Evolutionary conservation across 345 rosid genomes (phyloP), one percentile per base, ranked within the genome.

Genomic region (Punica granatum): DNA sequence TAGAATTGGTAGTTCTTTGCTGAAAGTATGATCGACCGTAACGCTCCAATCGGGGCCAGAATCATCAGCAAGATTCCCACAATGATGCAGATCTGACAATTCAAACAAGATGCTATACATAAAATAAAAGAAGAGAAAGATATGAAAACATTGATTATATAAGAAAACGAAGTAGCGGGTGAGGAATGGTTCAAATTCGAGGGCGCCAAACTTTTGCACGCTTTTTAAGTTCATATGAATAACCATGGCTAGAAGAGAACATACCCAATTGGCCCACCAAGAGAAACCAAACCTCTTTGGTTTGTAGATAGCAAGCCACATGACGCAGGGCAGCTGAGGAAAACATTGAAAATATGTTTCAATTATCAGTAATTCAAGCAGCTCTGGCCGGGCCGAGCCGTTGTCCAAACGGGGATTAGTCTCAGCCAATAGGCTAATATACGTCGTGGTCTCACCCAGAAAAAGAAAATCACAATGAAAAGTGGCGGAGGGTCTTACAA

Each of bases 41-140:
- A 56, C 30, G 86, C 96, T 71, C 98, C 98, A 60, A 93, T 88
- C 0, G 97, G 96, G 10, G 97, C 73, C 48, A 90, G 66, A 49
- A 75, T 72, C 92, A 87, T 87, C 63, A 93, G 66, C 58, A 79
- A 63, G 18, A 88, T 18, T 25, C 92, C 92, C 2, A 84, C 72
- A 68, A 78, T 66, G 31, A 90, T 93, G 75, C 96, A 90, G 16
- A 84, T 79, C 96, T 92, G 92, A 44, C 31, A 30, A 31, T 31
- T 60, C 32, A 25, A 46, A 51, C 63, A 49, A 61, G n/a, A n/a
- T n/a, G n/a, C n/a, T n/a, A n/a, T n/a, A n/a, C n/a, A n/a, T n/a
- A n/a, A n/a, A n/a, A n/a, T n/a, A n/a, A n/a, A n/a, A n/a, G n/a
- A n/a, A n/a, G n/a, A n/a, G n/a, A n/a, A n/a, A n/a, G n/a, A n/a